Base-by-base conservation (phyloP, 805 yeast genomes). In the Kregervanrija pseudodelftensis region DNA sequence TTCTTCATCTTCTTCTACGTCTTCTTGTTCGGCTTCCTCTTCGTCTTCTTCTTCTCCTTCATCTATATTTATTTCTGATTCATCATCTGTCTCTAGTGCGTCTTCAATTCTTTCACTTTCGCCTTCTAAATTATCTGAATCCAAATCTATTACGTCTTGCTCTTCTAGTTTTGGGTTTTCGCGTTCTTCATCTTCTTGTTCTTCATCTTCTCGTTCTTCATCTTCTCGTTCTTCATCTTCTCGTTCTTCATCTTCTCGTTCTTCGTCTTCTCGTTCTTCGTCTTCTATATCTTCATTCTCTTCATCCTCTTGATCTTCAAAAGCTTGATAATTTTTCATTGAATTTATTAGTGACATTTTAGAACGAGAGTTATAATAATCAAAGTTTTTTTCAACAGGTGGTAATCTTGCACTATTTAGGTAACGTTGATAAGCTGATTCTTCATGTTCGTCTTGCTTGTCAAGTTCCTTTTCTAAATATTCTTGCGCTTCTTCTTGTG, bases 81-180 rank as follows among this genome's bases (percentile, higher is more conserved):
- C 7, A 37, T 44, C 51, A 16, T 45, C 46, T 8, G 37, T 44
- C 8, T 15, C 46, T 17, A 42, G 48, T 10, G 48, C 47, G 11
- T 48, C 52, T 13, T 32, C 39, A 13, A 15, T 39, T 16, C 42
- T 36, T 14, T 41, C 44, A 5, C 17, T 14, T 22, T 45, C 40
- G n/a, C 44, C 45, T n/a, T 41, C 45, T 17, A 34, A 43, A 12
- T 35, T 34, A 5, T 44, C 46, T 5, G 46, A 44, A 2, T 40
- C 48, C 11, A 44, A 45, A 31, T 40, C 44, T 31, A 45, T 33
- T 7, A 22, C 7, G 2, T 22, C 28, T 7, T 22, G 28, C 8
- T 11, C 12, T 22, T 42, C 37, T 10, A 31, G 42, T 32, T 40
- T 45, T 33, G 36, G 38, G 8, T 41, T 36, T 3, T 5, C 35